phyloP scores from a whole-genome alignment of 768 basidiomycete genomes.

The Suillus paluster region DNA sequence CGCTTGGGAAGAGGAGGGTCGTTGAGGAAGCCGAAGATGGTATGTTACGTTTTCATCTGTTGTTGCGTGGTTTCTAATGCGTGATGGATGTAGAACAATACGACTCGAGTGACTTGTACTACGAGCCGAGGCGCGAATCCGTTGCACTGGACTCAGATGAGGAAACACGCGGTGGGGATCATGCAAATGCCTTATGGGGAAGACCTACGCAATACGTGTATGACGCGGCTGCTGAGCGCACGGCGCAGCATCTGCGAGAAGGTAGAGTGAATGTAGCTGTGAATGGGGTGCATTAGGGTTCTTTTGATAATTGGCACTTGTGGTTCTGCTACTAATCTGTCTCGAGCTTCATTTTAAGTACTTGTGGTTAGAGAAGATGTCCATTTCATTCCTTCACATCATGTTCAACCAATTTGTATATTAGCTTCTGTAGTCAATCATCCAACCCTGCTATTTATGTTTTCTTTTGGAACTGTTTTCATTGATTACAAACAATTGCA shows the following conservation, averaged over 20 bases:
- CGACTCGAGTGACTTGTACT: slow-evolving; percentile 61
- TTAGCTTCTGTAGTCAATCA: slow-evolving; percentile 12
- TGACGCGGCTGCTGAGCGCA: slow-evolving; percentile 87
- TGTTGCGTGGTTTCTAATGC: neutral
- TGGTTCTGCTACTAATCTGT: slow-evolving; percentile 2
- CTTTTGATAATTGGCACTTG: slow-evolving; percentile 18
- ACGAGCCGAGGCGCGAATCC: slow-evolving; percentile 42
- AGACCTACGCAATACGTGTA: slow-evolving; percentile 81
- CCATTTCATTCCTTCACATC: neutral
- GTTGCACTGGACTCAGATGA: slow-evolving; percentile 49
- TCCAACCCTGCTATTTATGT: slow-evolving; percentile 11
- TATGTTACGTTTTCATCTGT: slow-evolving; percentile 33
- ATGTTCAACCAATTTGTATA: slow-evolving; percentile 12
- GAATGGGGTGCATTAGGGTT: slow-evolving; percentile 51
- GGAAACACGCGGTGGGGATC: neutral
- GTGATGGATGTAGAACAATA: slow-evolving; percentile 44
- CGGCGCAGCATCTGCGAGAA: slow-evolving; percentile 59
- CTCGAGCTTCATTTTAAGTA: slow-evolving; percentile 1
- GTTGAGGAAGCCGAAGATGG: slow-evolving; percentile 51
- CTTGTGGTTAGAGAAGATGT: neutral
- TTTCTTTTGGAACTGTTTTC: neutral
- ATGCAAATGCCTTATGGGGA: slow-evolving; percentile 36
- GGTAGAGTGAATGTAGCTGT: slow-evolving; percentile 36
- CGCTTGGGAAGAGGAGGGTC: slow-evolving; percentile 81
- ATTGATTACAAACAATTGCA: neutral